These are phyloP conservation scores for Drosera spatulata DNA, from an alignment of 179 eudicot species.

Conservation along the genomic window DNA sequence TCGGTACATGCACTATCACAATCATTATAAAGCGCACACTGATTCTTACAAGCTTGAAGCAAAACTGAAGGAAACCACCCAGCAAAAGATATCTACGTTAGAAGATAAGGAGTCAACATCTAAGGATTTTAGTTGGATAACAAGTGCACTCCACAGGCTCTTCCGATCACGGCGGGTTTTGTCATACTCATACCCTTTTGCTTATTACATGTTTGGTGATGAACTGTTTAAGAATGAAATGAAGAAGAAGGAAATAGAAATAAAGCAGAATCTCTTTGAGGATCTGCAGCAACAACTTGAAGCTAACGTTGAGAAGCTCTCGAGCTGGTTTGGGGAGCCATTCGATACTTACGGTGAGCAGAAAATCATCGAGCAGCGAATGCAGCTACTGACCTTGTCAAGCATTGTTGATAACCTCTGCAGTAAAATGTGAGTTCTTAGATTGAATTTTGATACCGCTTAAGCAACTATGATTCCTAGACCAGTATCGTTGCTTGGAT, in stretches of 20 bases:
- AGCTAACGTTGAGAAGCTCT: slow-evolving; percentile 59
- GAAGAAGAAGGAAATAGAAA: slow-evolving; percentile 34
- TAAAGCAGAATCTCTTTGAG: slow-evolving; percentile 62
- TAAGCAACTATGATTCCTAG: too few relatives aligned
- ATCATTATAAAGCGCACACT: slow-evolving; percentile 57
- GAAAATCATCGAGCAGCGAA: slow-evolving; percentile 30
- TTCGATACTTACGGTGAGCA: slow-evolving; percentile 36
- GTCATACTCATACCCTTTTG: slow-evolving; percentile 68
- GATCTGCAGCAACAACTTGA: slow-evolving; percentile 84
- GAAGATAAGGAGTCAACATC: slow-evolving; percentile 31
- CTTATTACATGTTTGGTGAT: slow-evolving; percentile 74
- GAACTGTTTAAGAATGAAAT: slow-evolving; percentile 54
- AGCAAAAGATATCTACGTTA: slow-evolving; percentile 29
- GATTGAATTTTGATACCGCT: background rate
- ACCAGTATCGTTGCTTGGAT: background rate
- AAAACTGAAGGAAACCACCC: slow-evolving; percentile 33
- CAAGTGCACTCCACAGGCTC: slow-evolving; percentile 47
- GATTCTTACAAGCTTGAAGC: slow-evolving; percentile 60
- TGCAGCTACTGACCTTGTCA: slow-evolving; percentile 37
- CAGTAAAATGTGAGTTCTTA: slow-evolving; percentile 42
- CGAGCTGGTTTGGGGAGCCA: slow-evolving; percentile 55
- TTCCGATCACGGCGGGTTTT: slow-evolving; percentile 58
- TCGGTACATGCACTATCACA: slow-evolving; percentile 66
- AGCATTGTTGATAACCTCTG: slow-evolving; percentile 44
- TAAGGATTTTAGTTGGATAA: slow-evolving; percentile 52